A percentile compares a stretch with the other conserved stretches of the same genome.
Conservation (phyloP, 176 grass and related monocot genomes). For the Raddia distichophylla region DNA sequence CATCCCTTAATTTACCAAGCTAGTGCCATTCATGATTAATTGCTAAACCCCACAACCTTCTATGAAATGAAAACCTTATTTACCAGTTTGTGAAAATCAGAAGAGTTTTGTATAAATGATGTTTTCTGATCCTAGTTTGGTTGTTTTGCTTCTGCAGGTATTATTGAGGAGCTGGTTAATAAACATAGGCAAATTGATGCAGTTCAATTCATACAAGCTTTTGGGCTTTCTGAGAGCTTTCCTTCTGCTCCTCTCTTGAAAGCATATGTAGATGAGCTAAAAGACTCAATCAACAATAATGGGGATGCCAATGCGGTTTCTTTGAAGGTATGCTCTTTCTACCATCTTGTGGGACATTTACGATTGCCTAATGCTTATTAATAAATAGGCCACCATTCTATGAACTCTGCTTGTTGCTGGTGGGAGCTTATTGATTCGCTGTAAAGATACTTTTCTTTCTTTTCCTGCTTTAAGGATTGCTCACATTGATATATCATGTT, state of each 20-base stretch:
- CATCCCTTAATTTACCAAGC: conserved; percentile 52
- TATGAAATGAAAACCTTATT: conserved; percentile 36
- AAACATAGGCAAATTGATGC: conserved; percentile 79
- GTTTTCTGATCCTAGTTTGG: conserved; percentile 24
- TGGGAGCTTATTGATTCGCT: background rate
- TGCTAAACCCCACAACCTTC: conserved; percentile 35
- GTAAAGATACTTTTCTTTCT: conserved; percentile 3
- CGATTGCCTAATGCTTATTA: background rate
- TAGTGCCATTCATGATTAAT: conserved; percentile 34
- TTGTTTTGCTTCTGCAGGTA: conserved; percentile 46
- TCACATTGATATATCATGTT: conserved; percentile 5
- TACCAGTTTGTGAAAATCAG: conserved; percentile 12
- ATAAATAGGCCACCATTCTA: background rate
- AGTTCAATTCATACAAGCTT: conserved; percentile 77
- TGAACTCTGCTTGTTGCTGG: background rate
- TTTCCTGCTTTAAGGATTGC: conserved; percentile 12
- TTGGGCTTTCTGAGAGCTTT: conserved; percentile 63
- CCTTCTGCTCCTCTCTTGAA: conserved; percentile 67
- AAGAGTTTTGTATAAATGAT: conserved; percentile 13
- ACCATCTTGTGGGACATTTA: conserved; percentile 12
- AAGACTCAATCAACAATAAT: conserved; percentile 57
- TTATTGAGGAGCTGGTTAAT: conserved; percentile 66
- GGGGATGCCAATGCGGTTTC: conserved; percentile 34
- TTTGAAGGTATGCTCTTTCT: conserved; percentile 45
- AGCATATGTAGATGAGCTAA: conserved; percentile 63